phyloP scores from a whole-genome alignment of 78 protist genomes.

The Protostelium mycophagum region DNA sequence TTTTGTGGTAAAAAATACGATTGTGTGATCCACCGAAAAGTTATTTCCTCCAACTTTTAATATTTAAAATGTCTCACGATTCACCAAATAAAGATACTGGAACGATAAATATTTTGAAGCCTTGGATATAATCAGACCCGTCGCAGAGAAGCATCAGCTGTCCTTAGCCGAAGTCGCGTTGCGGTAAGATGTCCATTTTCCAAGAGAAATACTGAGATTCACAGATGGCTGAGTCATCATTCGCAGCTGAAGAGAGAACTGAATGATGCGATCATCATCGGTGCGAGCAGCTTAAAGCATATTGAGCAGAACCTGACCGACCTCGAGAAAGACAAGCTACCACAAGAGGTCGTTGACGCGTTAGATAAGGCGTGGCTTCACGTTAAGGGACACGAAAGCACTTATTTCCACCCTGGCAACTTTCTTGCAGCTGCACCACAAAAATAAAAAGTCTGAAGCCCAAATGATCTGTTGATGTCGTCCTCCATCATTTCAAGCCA shows the following conservation, averaged over 20 bases:
- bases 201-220: background rate
- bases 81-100: background rate
- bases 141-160: background rate
- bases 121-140: background rate
- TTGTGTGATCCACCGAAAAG: too few species aligned
- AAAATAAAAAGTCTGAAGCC: too few species aligned
- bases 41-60: too few species aligned
- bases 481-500: too few species aligned
- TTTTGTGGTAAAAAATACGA: too few species aligned
- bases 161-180: background rate
- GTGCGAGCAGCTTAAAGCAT: background rate
- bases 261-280: background rate
- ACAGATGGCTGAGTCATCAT: background rate
- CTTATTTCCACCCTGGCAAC: background rate
- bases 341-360: background rate
- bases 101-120: background rate
- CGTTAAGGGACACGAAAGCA: background rate
- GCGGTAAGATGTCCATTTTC: background rate
- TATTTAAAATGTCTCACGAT: too few species aligned
- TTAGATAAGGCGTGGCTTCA: background rate
- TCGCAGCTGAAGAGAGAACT: background rate
- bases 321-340: background rate
- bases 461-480: too few species aligned
- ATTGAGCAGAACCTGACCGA: background rate
- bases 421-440: too few species aligned